Base-by-base conservation (phyloP, 2,329 filamentous ascomycete species). In the Didymosphaeria variabile region DNA sequence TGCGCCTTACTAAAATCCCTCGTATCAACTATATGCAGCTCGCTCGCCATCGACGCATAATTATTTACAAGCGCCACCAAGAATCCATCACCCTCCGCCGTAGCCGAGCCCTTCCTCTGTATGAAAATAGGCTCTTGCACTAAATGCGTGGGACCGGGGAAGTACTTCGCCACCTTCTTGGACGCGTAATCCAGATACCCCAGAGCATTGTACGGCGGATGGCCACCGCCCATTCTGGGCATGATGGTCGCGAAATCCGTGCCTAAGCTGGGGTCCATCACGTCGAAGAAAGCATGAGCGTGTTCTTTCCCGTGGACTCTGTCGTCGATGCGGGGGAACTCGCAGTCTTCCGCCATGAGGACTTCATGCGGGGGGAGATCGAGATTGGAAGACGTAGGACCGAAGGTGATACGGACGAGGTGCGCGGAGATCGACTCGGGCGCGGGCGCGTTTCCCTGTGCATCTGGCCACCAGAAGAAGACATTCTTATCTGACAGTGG, bases 61-160 rank as follows among this genome's bases (percentile, higher is more conserved):
- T 59, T 59, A 19, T 65, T 58, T 0, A 82, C 73, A 47, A 84
- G 75, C 21, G 80, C 79, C 49, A 81, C 74, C 26, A 84, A 66
- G 61, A 82, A 85, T 1, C 84, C 83, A 61, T 85, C 82, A 0
- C 82, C 83, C 64, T 86, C 82, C 1, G 59, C 70, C 1, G 74
- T 77, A 34, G 74, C 73, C 2, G 77, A 72, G 31, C 51, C 45
- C 15, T 36, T 36, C 0, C 67, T 68, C 19, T 75, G 71, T 26
- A 85, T 80, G 61, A 86, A 86, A 0, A 82, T 79, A 0, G 84
- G 84, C 66, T 86, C 84, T 64, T 85, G 83, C 60, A 84, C 80
- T 1, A 60, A 32, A 21, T 59, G 54, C 1, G 79, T 83, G 4
- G 73, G 76, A 0, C 83, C 82, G 0, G 81, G 77, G 58, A 80